phyloP scores from a whole-genome alignment of 345 rosid species.

The Pistacia vera region DNA sequence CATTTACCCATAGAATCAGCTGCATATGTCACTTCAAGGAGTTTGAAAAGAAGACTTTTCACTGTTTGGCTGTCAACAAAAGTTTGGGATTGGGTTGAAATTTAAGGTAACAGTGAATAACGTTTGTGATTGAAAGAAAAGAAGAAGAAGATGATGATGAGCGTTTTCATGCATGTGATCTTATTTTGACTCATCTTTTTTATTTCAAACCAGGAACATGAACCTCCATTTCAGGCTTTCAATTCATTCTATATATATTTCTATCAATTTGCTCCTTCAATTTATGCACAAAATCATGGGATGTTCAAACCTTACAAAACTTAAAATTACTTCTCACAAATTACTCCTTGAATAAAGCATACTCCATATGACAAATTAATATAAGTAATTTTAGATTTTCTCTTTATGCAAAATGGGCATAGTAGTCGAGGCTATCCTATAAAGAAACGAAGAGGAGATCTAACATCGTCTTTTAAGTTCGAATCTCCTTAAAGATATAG shows the following conservation, averaged over 20 bases:
- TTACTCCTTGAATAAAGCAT: too few species aligned
- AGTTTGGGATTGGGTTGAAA: slow-evolving; percentile 12
- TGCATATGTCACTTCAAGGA: neutral
- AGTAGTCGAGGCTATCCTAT: too few species aligned
- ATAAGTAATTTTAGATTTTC: too few species aligned
- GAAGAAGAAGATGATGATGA: too few species aligned
- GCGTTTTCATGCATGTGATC: neutral
- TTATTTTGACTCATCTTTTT: neutral
- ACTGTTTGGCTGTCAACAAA: slow-evolving; percentile 11
- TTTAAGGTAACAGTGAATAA: neutral
- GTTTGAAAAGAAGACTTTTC: neutral
- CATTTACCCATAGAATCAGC: neutral
- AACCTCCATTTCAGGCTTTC: neutral
- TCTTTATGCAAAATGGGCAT: too few species aligned
- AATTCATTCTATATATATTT: neutral
- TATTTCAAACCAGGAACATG: neutral
- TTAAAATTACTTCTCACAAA: too few species aligned
- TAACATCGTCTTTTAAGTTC: too few species aligned
- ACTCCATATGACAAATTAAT: too few species aligned
- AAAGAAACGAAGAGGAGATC: too few species aligned
- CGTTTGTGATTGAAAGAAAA: neutral
- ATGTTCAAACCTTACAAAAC: too few species aligned
- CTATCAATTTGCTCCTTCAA: slow-evolving; percentile 12
- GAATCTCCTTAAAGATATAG: too few species aligned
- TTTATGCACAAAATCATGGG: neutral